Base-by-base conservation (phyloP, 2,329 filamentous ascomycete species). In the Xylaria sp. region DNA sequence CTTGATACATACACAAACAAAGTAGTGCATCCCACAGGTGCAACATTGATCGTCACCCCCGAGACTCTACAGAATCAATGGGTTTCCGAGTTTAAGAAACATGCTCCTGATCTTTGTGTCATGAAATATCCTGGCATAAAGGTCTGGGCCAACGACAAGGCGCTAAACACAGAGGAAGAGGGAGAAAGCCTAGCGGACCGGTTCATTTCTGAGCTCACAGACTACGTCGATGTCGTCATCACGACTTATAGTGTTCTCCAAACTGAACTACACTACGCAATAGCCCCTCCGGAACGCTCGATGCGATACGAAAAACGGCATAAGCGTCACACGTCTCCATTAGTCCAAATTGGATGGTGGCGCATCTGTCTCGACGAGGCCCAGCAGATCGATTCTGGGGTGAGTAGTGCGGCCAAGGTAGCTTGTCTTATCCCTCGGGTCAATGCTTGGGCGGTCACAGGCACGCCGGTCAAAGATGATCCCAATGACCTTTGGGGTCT, bases 401-500 rank as follows among this genome's bases (percentile, higher is more conserved):
- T 97, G 4, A 94, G 89, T 74, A 90, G 93, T 73, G 93, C 95
- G 33, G 94, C 96, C 0, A 88, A 86, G 56, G 89, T 97, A 15
- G 94, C 94, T 42, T 88, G 90, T 48, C 83, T 91, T 31, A 91
- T 99, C 69, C 94, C 95, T 53, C 88, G 96, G 33, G 81, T 92
- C 71, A 94, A 97, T 80, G 91, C 93, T 2, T 98, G 96, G 96
- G 94, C 92, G 15, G 90, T 99, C 48, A 95, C 93, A 0, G 96
- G 93, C 49, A 99, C 96, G 0, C 96, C 96, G 0, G 86, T 98
- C 44, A 91, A 92, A 72, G 93, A 93, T 72, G 87, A 93, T 70
- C 87, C 95, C 38, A 80, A 82, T 74, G 95, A 97, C 78, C 83
- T 97, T 7, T 89, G 90, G 72, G 95, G 95, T 0, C 83, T 98